These are phyloP conservation scores for Cladosporium oxysporum DNA, from an alignment of 2,329 filamentous ascomycete species.

Conservation along the genomic window DNA sequence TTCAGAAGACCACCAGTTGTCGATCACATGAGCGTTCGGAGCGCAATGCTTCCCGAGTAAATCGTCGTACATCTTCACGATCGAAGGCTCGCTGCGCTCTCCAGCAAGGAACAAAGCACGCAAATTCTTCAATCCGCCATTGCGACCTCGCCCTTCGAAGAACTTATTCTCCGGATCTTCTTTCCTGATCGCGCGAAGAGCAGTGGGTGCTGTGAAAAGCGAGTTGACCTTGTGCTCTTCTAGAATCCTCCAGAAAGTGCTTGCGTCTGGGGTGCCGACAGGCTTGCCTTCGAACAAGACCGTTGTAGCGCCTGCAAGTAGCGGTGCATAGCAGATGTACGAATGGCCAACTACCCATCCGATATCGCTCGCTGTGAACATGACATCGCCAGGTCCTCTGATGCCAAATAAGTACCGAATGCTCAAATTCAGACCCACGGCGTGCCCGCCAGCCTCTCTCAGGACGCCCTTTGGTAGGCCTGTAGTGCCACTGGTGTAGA, in stretches of 20 bases:
- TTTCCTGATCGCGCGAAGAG: conserved; percentile 80
- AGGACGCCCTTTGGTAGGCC: conserved; percentile 81
- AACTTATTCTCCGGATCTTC: conserved; percentile 75
- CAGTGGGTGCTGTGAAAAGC: conserved; percentile 84
- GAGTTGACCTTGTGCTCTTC: conserved; percentile 83
- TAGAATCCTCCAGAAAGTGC: conserved; percentile 83
- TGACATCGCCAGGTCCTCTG: conserved; percentile 79
- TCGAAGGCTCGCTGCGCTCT: conserved; percentile 83
- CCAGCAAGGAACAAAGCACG: conserved; percentile 81
- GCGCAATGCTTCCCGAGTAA: conserved; percentile 69
- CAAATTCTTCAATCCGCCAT: conserved; percentile 71
- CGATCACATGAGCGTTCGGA: conserved; percentile 62
- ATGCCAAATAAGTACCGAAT: conserved; percentile 83
- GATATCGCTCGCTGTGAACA: conserved; percentile 80
- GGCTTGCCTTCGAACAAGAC: conserved; percentile 94
- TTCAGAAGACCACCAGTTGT: conserved; percentile 76
- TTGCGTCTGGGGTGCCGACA: conserved; percentile 81
- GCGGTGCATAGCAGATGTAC: conserved; percentile 86
- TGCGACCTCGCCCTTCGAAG: conserved; percentile 63
- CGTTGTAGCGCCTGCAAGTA: conserved; percentile 81
- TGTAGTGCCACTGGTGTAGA: conserved; percentile 84
- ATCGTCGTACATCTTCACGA: conserved; percentile 77
- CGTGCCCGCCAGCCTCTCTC: conserved; percentile 81
- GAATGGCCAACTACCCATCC: conserved; percentile 88
- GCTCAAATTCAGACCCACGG: conserved; percentile 78